A percentile compares a stretch with the other conserved stretches of the same genome.
Conservation (phyloP, 345 rosid species). For the Ricinus communis region DNA sequence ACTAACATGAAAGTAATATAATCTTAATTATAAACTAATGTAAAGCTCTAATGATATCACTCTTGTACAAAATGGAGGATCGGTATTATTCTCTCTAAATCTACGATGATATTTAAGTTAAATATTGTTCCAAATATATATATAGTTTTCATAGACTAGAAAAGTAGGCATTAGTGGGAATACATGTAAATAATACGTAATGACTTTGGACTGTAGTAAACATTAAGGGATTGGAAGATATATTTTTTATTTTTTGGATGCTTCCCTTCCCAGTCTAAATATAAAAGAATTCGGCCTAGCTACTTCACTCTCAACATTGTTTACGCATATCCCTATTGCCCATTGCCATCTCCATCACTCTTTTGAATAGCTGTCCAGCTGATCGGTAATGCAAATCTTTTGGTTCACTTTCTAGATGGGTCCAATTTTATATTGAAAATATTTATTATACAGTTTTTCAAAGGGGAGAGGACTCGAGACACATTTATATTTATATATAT, state of each 20-base stretch:
- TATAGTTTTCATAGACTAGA: background rate
- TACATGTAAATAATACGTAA: background rate
- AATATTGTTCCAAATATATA: background rate
- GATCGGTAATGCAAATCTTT: no score
- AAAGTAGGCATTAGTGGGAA: background rate
- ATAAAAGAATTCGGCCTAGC: background rate
- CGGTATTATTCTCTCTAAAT: background rate
- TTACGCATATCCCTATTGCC: background rate
- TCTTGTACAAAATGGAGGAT: background rate
- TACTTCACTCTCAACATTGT: background rate
- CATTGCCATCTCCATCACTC: background rate
- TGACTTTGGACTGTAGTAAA: background rate
- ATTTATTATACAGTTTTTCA: no score
- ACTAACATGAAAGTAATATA: background rate
- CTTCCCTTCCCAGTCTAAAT: background rate
- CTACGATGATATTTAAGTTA: no score
- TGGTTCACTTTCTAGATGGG: no score
- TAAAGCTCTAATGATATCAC: background rate
- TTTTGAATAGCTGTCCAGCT: background rate
- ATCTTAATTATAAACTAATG: background rate
- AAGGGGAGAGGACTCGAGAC: no score
- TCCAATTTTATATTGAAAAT: no score
- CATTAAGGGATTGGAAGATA: background rate
- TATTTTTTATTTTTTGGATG: slow-evolving; percentile 2
- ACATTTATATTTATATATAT: no score